Base-by-base conservation (phyloP, 176 grass and related monocot genomes). In the Stipa capillata region DNA sequence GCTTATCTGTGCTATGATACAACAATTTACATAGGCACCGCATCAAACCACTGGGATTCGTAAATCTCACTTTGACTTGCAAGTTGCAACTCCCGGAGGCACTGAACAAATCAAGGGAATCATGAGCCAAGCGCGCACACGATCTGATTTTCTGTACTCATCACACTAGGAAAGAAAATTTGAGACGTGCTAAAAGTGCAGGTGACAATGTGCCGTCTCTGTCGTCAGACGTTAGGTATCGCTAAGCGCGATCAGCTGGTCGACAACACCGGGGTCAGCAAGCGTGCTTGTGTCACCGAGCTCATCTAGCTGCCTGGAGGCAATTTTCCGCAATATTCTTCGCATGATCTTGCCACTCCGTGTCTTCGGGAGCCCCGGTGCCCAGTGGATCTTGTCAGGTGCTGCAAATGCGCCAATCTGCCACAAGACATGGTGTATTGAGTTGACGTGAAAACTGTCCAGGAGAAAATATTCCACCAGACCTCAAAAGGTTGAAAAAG, bases 241-340 rank as follows among this genome's bases (percentile, higher is more conserved):
- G 16, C 77, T 82, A 29, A 99, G 87, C 24, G 69, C 80, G 69
- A 95, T 99, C 9, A 99, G 88, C 73, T 99, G 88, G 34, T 95
- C 90, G 9, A 99, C 90, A 21, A 99, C 92, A 10, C 86, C 74
- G 0, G 96, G 96, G 25, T 99, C 96, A 77, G 92, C 90, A 77
- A 99, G 90, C 2, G 96, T 99, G 81, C 96, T 99, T n/a, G 90
- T 99, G 83, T 99, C 96, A 2, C 96, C 96, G n/a, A 99, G 87
- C 79, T 99, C 96, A 48, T 95, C 86, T 15, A 93, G 74, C 45
- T 99, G 96, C 79, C 83, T 91, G 1, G 92, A 85, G n/a, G 96
- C 96, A 8, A 99, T 95, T 83, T 99, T 99, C 25, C 92, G 80
- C 67, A 99, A 55, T 66, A 99, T 95, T 79, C 96, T 93, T 58